Evolutionary conservation across 2,329 filamentous ascomycete genomes (phyloP).

Genomic region (Pseudogymnoascus sp.): DNA sequence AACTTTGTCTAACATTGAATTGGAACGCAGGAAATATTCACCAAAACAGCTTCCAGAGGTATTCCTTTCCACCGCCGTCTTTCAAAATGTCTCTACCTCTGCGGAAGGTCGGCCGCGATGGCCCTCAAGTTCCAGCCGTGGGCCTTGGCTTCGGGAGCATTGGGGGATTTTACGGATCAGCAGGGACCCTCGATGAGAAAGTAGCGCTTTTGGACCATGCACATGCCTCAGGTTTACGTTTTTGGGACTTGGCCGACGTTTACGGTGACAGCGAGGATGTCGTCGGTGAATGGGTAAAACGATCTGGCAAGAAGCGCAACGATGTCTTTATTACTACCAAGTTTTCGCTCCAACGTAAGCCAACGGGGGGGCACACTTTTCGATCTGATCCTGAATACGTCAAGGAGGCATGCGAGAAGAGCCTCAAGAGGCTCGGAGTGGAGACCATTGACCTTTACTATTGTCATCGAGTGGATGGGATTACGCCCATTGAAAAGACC

Average conservation of each 20-base stretch:
- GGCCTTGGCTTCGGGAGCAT: slow-evolving; percentile 26
- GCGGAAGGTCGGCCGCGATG: slow-evolving; percentile 24
- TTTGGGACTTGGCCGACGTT: slow-evolving; percentile 30
- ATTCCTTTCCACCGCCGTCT: too few relatives aligned
- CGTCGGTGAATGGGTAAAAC: slow-evolving; percentile 41
- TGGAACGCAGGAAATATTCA: too few relatives aligned
- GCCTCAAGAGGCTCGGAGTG: slow-evolving; percentile 32
- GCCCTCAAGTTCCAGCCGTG: slow-evolving; percentile 22
- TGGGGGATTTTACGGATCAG: slow-evolving; percentile 25
- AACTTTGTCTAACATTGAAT: neutral
- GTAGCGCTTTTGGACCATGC: slow-evolving; percentile 25
- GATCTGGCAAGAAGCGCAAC: slow-evolving; percentile 33
- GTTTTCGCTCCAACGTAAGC: slow-evolving; percentile 31
- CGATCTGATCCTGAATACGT: slow-evolving; percentile 30
- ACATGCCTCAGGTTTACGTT: slow-evolving; percentile 18
- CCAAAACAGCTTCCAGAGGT: neutral
- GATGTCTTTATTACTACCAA: slow-evolving; percentile 47
- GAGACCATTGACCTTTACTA: slow-evolving; percentile 33
- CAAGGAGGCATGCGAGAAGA: slow-evolving; percentile 32
- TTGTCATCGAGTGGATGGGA: slow-evolving; percentile 33
- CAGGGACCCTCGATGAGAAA: neutral
- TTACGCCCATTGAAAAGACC: slow-evolving; percentile 37
- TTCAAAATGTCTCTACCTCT: slow-evolving; percentile 12
- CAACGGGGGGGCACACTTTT: slow-evolving; percentile 7
- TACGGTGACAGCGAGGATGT: slow-evolving; percentile 41